A percentile compares a stretch with the other conserved stretches of the same genome.
These are phyloP conservation scores for Endoconidiophora polonica DNA, from an alignment of 2,329 filamentous ascomycete species.

Conservation along the genomic window DNA sequence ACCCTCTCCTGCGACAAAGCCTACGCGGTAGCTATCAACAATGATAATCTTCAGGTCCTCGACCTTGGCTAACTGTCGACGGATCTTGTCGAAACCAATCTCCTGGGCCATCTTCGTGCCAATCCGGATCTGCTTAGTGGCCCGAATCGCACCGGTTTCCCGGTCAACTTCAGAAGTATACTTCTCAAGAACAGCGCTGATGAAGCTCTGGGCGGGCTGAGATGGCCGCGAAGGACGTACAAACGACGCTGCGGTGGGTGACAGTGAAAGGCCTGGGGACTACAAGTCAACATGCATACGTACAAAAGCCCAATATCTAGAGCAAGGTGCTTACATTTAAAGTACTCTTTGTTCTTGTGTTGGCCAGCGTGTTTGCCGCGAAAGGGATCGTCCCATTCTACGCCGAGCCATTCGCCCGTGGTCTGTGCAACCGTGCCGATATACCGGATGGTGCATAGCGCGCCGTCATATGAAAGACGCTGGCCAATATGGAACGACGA, in stretches of 20 bases:
- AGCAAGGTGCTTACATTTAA: constrained; percentile 45
- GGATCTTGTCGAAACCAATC: constrained; percentile 88
- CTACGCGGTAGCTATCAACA: constrained; percentile 58
- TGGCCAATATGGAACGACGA: constrained; percentile 39
- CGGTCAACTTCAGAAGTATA: constrained; percentile 47
- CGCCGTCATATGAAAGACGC: constrained; percentile 62
- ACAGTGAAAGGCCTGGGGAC: constrained; percentile 37
- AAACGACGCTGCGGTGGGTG: constrained; percentile 67
- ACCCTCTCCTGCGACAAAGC: constrained; percentile 19
- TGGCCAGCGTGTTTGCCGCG: constrained; percentile 85
- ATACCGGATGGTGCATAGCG: constrained; percentile 72
- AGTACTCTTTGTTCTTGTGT: constrained; percentile 65
- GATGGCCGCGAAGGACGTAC: constrained; percentile 57
- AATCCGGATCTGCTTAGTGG: constrained; percentile 38
- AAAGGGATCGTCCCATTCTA: constrained; percentile 84
- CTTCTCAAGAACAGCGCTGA: constrained; percentile 66
- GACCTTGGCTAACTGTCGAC: constrained; percentile 59
- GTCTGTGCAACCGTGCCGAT: constrained; percentile 62
- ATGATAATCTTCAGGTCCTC: constrained; percentile 66
- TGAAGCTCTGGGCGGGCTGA: constrained; percentile 54
- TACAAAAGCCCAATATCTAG: background rate
- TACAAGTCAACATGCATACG: background rate
- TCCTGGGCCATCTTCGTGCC: constrained; percentile 81
- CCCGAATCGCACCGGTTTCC: constrained; percentile 14
- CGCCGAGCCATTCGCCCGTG: constrained; percentile 69